These are phyloP conservation scores for Syncephalastrum racemosum DNA, from an alignment of 371 early-diverging fungal species.

Conservation along the genomic window DNA sequence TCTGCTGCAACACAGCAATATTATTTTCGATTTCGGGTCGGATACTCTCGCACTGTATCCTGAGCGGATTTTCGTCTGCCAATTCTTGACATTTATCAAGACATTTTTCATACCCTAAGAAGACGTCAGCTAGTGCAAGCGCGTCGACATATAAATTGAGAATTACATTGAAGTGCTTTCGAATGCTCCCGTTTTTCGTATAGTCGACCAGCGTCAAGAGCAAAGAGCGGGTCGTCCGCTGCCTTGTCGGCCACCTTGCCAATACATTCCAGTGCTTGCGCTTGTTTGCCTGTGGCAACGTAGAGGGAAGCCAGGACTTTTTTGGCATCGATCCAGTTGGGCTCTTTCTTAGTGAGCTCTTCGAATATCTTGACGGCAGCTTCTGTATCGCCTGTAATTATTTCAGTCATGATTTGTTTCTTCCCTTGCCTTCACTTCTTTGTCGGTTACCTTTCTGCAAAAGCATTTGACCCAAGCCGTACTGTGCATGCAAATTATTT, in stretches of 20 bases:
- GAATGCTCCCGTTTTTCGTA: slow-evolving; percentile 57
- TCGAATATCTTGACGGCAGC: slow-evolving; percentile 75
- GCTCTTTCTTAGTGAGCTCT: slow-evolving; percentile 37
- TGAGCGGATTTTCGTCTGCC: slow-evolving; percentile 20
- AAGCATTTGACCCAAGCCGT: slow-evolving; percentile 77
- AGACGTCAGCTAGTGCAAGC: too few relatives aligned
- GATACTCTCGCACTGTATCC: slow-evolving; percentile 30
- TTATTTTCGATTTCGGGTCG: slow-evolving; percentile 80
- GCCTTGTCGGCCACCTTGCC: slow-evolving; percentile 54
- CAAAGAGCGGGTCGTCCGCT: slow-evolving; percentile 55
- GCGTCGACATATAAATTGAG: not conserved
- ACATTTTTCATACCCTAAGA: slow-evolving; percentile 37
- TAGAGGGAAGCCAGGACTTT: slow-evolving; percentile 64
- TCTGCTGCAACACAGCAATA: slow-evolving; percentile 73
- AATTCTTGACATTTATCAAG: slow-evolving; percentile 19
- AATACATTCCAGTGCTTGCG: slow-evolving; percentile 64
- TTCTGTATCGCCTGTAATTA: slow-evolving; percentile 36
- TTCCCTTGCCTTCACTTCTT: slow-evolving; percentile 1
- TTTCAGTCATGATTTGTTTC: not conserved
- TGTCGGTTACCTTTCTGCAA: slow-evolving; percentile 38
- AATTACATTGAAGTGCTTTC: slow-evolving; percentile 56
- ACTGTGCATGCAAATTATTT: slow-evolving; percentile 69
- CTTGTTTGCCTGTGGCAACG: slow-evolving; percentile 62
- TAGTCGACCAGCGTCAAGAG: slow-evolving; percentile 63
- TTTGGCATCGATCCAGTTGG: slow-evolving; percentile 56